Conservation (phyloP, 805 yeast genomes). For the Candida patagonica region DNA sequence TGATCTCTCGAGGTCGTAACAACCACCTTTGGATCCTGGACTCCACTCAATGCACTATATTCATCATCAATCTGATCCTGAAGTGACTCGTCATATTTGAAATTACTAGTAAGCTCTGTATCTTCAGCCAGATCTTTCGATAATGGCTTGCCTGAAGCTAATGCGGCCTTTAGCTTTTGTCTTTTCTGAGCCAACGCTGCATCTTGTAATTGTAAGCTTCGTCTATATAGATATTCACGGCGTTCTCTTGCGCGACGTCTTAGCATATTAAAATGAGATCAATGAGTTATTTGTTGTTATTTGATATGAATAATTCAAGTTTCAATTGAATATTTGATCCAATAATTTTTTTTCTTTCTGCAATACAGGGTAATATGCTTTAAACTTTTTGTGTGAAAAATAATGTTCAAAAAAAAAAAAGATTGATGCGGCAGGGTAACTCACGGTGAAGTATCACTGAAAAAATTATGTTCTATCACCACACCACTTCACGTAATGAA, state of each 20-base stretch:
- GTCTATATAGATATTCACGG: conserved; percentile 83
- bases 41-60: conserved; percentile 77
- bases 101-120: conserved; percentile 67
- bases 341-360: too few relatives aligned
- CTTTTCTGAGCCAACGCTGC: conserved; percentile 78
- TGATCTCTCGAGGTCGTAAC: conserved; percentile 95
- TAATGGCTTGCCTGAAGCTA: conserved; percentile 85
- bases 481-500: too few relatives aligned
- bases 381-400: too few relatives aligned
- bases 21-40: conserved; percentile 80
- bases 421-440: too few relatives aligned
- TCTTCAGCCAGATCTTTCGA: conserved; percentile 91
- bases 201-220: conserved; percentile 85
- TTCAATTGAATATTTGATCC: too few relatives aligned
- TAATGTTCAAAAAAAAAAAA: too few relatives aligned
- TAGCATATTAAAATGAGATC: conserved; percentile 32
- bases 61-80: conserved; percentile 76
- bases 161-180: conserved; percentile 73
- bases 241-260: conserved; percentile 95
- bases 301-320: too few relatives aligned
- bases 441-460: too few relatives aligned
- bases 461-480: too few relatives aligned
- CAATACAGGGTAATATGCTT: too few relatives aligned
- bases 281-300: neutral
- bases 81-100: conserved; percentile 74